These are phyloP conservation scores for Aspergillus calidoustus DNA, from an alignment of 2,329 filamentous ascomycete species.

Conservation along the genomic window DNA sequence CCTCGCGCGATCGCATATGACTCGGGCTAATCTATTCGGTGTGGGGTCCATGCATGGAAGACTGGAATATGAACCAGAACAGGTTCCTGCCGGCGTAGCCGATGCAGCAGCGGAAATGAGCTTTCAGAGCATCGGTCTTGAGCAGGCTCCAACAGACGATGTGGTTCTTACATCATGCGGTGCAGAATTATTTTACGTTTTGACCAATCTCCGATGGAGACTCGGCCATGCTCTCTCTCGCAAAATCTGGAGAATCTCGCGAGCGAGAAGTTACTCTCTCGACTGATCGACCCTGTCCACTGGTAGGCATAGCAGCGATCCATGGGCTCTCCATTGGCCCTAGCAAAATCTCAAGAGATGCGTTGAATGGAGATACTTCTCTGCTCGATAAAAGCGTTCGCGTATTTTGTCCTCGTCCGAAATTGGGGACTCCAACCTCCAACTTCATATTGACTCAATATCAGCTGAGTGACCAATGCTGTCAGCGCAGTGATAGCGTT, in stretches of 20 bases:
- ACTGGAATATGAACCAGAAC: background rate
- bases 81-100: constrained; percentile 8
- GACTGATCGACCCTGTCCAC: background rate
- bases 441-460: background rate
- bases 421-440: background rate
- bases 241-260: background rate
- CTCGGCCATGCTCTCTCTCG: constrained; percentile 1
- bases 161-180: background rate
- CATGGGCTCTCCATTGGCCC: background rate
- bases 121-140: background rate
- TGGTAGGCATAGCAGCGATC: background rate
- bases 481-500: background rate
- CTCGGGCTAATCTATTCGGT: background rate
- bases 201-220: background rate
- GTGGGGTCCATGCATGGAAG: constrained; percentile 13
- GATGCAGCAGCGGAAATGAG: constrained; percentile 5
- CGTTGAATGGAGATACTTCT: background rate
- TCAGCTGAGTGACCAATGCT: background rate
- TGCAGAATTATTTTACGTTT: background rate
- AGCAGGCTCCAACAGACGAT: background rate
- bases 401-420: background rate
- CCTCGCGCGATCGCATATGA: background rate
- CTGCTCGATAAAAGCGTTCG: background rate
- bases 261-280: background rate
- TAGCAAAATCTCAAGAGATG: background rate